Evolutionary conservation across 805 yeast species (phyloP), one percentile per base, ranked within the genome.

Genomic region (Metschnikowia corniflorae): DNA sequence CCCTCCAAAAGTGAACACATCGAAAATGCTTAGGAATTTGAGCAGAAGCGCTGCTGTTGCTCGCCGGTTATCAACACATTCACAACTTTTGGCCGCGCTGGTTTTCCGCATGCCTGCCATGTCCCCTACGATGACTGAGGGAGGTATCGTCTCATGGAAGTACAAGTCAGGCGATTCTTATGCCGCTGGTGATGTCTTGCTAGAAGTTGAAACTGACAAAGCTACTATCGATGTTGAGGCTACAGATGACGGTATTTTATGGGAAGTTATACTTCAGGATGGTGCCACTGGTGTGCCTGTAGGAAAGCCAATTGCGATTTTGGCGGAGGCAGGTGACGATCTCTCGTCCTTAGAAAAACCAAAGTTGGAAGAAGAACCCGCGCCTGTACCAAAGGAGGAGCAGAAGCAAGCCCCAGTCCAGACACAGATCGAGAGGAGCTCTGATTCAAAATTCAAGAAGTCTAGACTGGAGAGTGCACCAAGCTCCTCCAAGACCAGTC

Each of bases 91-190:
- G 26, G 72, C 64, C 2, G 78, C 75, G 4, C 55, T 65, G 15
- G 61, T 68, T 24, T 87, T 86, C 65, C 80, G 71, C 36, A 91
- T 91, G 97, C 98, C 98, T 4, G 97, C 98, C 17, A 86, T 91
- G 96, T 89, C 97, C 5, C 98, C 98, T 28, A 91, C 98, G 6
- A 91, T 91, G 98, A 87, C 88, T 20, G 86, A 81, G 57, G 98
- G 98, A 26, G 96, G 95, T 5, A 75, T 91, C 46, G 86, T 87
- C 9, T 72, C 78, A 37, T 91, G 98, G 98, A 85, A 86, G 58
- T 71, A 80, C 53, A 80, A 88, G 59, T 43, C 61, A 24, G 82
- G 82, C 19, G 93, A 86, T 4, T 37, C 70, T 4, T 91, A 83
- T 62, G 55, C 68, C 21, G 75, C 94, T 6, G 98, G 98, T 16